Conservation (phyloP, 176 grass and related monocot genomes). For the Cenchrus purpureus region DNA sequence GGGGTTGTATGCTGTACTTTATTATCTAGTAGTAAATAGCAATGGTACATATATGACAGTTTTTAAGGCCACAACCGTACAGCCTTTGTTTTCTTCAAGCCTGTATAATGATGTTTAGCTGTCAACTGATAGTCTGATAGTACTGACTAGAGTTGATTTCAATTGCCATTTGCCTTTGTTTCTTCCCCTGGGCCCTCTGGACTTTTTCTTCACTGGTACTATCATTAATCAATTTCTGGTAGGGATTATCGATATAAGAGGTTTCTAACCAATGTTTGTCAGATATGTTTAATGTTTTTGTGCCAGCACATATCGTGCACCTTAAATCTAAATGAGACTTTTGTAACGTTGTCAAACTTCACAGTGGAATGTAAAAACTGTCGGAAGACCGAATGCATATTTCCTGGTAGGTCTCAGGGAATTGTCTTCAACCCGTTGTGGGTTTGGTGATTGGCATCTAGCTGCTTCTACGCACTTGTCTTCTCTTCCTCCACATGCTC, state of each 20-base stretch:
- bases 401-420: slow-evolving; percentile 26
- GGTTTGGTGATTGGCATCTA: slow-evolving; percentile 15
- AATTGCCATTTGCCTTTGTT: slow-evolving; percentile 36
- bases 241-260: slow-evolving; percentile 10
- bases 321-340: not conserved
- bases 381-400: slow-evolving; percentile 14
- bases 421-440: slow-evolving; percentile 13
- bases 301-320: not conserved
- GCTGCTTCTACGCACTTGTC: slow-evolving; percentile 9
- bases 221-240: slow-evolving; percentile 30
- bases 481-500: slow-evolving; percentile 30
- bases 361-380: slow-evolving; percentile 2
- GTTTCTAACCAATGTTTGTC: slow-evolving; percentile 18
- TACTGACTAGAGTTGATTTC: slow-evolving; percentile 29
- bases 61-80: slow-evolving; percentile 4
- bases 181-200: slow-evolving; percentile 10
- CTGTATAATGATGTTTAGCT: slow-evolving; percentile 27
- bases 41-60: not conserved
- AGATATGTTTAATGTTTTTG: slow-evolving; percentile 6
- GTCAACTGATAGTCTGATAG: slow-evolving; percentile 35
- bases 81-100: slow-evolving; percentile 24
- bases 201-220: slow-evolving; percentile 32
- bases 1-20: slow-evolving; percentile 1
- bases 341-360: slow-evolving; percentile 10
- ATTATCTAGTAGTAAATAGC: not conserved